phyloP scores from a whole-genome alignment of 371 early-diverging fungal species.

The Mucor indicus region DNA sequence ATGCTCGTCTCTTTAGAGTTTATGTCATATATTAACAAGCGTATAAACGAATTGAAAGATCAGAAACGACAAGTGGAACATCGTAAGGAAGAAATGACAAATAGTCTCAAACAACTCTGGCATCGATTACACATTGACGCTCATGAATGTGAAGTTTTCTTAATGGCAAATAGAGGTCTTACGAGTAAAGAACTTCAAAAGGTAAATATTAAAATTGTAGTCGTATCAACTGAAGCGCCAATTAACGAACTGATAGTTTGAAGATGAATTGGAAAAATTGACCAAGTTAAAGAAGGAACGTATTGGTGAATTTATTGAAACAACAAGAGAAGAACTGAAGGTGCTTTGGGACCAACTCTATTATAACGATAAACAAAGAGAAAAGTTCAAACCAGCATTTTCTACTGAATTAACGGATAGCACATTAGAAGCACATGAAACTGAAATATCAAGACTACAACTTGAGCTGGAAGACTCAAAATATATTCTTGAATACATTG shows the following conservation, averaged over 20 bases:
- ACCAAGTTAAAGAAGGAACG: slow-evolving; percentile 31
- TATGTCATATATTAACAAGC: slow-evolving; percentile 9
- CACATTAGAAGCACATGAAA: slow-evolving; percentile 30
- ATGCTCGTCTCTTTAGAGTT: slow-evolving; percentile 15
- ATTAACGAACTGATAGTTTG: slow-evolving; percentile 14
- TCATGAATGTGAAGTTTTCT: slow-evolving; percentile 21
- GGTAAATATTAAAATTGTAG: slow-evolving; percentile 6
- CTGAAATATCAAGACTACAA: slow-evolving; percentile 32
- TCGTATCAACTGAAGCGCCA: not conserved
- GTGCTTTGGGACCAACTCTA: slow-evolving; percentile 41
- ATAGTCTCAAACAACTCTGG: slow-evolving; percentile 35
- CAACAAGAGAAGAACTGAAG: slow-evolving; percentile 32
- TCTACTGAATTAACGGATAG: slow-evolving; percentile 19
- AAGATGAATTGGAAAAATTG: slow-evolving; percentile 27
- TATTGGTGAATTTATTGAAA: slow-evolving; percentile 37
- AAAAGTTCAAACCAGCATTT: slow-evolving; percentile 28
- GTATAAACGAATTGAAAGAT: slow-evolving; percentile 25
- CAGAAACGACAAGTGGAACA: slow-evolving; percentile 30
- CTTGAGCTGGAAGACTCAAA: slow-evolving; percentile 34
- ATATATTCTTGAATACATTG: slow-evolving; percentile 37
- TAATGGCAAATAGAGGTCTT: slow-evolving; percentile 24
- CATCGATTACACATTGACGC: slow-evolving; percentile 26
- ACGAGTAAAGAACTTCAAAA: slow-evolving; percentile 24
- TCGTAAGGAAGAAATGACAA: slow-evolving; percentile 32
- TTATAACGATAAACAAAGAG: slow-evolving; percentile 28